phyloP scores from a whole-genome alignment of 2,329 filamentous ascomycete genomes.

The Chaetomiaceae sp. region DNA sequence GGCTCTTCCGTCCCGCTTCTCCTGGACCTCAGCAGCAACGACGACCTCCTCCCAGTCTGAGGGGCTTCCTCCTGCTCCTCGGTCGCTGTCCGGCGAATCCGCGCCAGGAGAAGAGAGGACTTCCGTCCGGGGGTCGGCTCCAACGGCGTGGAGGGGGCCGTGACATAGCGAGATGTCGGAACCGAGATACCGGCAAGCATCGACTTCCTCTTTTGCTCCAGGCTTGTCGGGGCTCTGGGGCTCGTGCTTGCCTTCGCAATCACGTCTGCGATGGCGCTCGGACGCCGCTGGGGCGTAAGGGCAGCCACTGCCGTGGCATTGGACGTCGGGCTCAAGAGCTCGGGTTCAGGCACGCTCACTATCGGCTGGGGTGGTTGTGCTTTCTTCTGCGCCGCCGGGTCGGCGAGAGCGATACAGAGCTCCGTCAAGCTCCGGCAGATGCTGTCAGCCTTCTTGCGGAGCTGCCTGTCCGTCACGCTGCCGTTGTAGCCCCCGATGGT shows the following conservation, averaged over 20 bases:
- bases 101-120: conserved; percentile 44
- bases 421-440: conserved; percentile 92
- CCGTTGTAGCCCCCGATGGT: conserved; percentile 47
- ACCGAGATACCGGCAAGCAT: conserved; percentile 43
- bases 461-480: conserved; percentile 69
- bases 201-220: conserved; percentile 50
- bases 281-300: conserved; percentile 37
- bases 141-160: conserved; percentile 38
- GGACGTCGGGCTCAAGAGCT: conserved; percentile 20
- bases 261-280: conserved; percentile 40
- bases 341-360: conserved; percentile 23
- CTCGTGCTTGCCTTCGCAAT: conserved; percentile 32
- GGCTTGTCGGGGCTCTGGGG: conserved; percentile 43
- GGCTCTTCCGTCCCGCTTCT: conserved; percentile 46
- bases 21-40: conserved; percentile 42
- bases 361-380: conserved; percentile 30
- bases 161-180: conserved; percentile 41
- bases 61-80: conserved; percentile 45
- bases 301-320: conserved; percentile 15
- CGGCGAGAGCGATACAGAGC: conserved; percentile 77
- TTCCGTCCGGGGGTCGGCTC: conserved; percentile 43
- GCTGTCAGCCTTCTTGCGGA: conserved; percentile 85
- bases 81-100: conserved; percentile 44
- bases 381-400: conserved; percentile 45
- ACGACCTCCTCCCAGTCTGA: conserved; percentile 46